Conservation (phyloP, 202 grass and related monocot species). For the Elaeis oleifera region DNA sequence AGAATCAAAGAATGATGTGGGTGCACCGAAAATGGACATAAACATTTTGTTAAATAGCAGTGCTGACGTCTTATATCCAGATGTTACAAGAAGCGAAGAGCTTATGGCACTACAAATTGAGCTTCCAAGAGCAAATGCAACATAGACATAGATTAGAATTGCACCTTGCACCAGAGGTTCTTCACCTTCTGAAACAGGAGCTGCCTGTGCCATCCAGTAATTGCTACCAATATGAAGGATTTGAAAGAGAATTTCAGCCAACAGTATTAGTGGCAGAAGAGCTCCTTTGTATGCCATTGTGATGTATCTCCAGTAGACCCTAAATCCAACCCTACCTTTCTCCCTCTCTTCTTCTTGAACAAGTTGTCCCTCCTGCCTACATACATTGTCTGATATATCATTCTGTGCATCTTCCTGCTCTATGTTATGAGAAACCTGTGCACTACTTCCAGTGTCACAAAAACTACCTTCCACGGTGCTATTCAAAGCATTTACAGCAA, state of each 20-base stretch:
- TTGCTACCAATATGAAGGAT: conserved; percentile 3
- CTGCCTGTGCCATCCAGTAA: conserved; percentile 8
- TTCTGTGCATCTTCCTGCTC: neutral
- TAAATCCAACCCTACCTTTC: no score
- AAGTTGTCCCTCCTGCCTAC: no score
- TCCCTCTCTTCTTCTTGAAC: no score
- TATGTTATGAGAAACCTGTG: neutral
- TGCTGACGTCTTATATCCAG: neutral
- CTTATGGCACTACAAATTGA: neutral
- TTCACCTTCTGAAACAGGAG: neutral
- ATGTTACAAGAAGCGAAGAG: neutral
- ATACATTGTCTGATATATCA: neutral
- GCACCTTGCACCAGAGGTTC: neutral
- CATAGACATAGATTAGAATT: neutral
- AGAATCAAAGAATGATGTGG: conserved; percentile 30
- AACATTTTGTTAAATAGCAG: neutral
- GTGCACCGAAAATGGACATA: neutral
- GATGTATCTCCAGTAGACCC: no score
- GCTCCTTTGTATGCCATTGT: neutral
- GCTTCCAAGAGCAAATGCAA: neutral
- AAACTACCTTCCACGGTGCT: no score
- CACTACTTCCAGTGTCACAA: neutral
- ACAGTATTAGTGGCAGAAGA: conserved; percentile 1
- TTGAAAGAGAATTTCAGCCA: conserved; percentile 3
- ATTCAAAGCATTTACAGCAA: neutral